Evolutionary conservation across 163 green algal species (phyloP).

Genomic region (Scenedesmus sp.): DNA sequence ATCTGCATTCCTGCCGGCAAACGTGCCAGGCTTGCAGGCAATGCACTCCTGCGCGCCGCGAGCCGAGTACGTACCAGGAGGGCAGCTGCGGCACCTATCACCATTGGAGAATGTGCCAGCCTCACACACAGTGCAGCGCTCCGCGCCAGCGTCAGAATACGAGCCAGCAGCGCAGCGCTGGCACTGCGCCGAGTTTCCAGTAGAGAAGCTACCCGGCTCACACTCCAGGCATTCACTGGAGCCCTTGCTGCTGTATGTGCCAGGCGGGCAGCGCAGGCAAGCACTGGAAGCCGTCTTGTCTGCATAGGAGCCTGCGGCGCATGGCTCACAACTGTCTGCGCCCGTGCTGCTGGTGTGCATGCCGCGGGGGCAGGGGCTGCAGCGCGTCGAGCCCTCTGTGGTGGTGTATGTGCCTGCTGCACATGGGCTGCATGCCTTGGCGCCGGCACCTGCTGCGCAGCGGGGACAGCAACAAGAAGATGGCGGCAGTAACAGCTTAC

Average conservation of each 20-base stretch:
- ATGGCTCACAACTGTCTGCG: background rate
- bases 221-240: background rate
- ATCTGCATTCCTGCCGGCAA: background rate
- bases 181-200: background rate
- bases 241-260: background rate
- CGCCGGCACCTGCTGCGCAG: background rate
- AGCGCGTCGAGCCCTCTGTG: background rate
- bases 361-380: background rate
- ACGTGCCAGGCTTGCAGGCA: background rate
- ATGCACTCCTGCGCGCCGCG: background rate
- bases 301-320: background rate
- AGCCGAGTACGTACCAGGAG: background rate
- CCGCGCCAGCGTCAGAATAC: background rate
- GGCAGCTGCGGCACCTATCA: background rate
- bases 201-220: background rate
- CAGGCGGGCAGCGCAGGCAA: background rate
- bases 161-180: background rate
- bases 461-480: background rate
- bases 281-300: background rate
- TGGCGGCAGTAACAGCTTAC: background rate
- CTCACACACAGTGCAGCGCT: slow-evolving; percentile 1
- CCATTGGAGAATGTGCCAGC: background rate
- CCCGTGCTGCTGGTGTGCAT: background rate
- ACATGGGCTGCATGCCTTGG: background rate
- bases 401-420: background rate